phyloP scores from a whole-genome alignment of 805 yeast genomes.

The Yarrowia porcina region DNA sequence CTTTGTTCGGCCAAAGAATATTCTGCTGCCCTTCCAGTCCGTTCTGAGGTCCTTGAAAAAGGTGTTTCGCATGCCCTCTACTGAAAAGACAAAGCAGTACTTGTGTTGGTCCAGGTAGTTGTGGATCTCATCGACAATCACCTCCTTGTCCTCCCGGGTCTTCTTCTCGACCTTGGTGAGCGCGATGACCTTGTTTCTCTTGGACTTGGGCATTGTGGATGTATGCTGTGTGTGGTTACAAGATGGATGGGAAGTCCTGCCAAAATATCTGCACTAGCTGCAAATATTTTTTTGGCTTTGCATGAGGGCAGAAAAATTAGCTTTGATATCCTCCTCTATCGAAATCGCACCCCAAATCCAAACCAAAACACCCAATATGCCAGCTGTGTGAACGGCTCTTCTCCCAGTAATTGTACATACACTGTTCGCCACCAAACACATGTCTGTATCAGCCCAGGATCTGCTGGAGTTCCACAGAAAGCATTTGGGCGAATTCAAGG shows the following conservation, averaged over 20 bases:
- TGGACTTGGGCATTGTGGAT: constrained; percentile 87
- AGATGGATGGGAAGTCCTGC: background rate
- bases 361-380: background rate
- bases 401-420: background rate
- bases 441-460: background rate
- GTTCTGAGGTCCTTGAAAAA: constrained; percentile 88
- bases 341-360: background rate
- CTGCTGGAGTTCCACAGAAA: background rate
- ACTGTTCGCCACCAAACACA: background rate
- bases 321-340: background rate
- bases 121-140: constrained; percentile 88
- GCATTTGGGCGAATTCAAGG: background rate
- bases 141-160: constrained; percentile 86
- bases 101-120: constrained; percentile 70
- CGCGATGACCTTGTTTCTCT: constrained; percentile 92
- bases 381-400: background rate
- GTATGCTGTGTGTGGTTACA: background rate
- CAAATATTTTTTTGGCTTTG: constrained; percentile 22
- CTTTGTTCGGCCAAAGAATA: constrained; percentile 87
- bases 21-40: constrained; percentile 88
- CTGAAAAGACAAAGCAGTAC: constrained; percentile 78
- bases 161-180: constrained; percentile 95
- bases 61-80: constrained; percentile 93
- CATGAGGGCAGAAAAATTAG: background rate
- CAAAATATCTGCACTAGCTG: constrained; percentile 23